Percentiles rank a stretch among this genome's conserved stretches.
These are phyloP conservation scores for Penicillium cataractarum DNA, from an alignment of 495 filamentous ascomycete species.

Conservation along the genomic window DNA sequence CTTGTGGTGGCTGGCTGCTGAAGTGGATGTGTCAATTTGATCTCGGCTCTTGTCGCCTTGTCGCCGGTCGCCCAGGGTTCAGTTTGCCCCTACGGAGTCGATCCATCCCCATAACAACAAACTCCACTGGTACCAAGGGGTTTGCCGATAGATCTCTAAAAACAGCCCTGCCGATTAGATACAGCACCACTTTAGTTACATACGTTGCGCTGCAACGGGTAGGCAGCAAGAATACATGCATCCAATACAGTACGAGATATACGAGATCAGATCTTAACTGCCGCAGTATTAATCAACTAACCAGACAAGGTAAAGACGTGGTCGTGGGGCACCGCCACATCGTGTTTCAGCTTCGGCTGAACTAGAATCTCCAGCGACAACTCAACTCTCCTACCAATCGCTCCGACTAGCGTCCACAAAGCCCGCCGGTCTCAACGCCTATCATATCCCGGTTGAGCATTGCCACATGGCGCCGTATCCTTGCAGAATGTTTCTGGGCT, in stretches of 20 bases:
- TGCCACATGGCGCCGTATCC: constrained; percentile 35
- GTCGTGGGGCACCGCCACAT: constrained; percentile 1
- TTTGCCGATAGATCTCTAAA: background rate
- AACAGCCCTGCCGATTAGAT: background rate
- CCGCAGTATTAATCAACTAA: background rate
- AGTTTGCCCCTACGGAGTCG: background rate
- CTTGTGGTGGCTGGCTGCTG: constrained; percentile 9
- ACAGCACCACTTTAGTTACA: background rate
- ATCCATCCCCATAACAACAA: background rate
- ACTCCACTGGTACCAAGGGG: constrained; percentile 1
- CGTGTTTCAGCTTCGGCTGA: background rate
- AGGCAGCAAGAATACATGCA: constrained; percentile 7
- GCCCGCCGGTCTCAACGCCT: background rate
- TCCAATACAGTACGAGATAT: background rate
- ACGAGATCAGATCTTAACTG: background rate
- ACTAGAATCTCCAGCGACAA: background rate
- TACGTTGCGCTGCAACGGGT: background rate
- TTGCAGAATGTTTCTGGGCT: constrained; percentile 35
- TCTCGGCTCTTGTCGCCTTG: constrained; percentile 12
- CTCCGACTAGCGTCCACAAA: background rate
- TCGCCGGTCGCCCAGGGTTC: background rate
- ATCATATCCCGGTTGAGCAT: constrained; percentile 8
- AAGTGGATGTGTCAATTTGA: constrained; percentile 24
- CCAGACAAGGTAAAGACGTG: background rate
- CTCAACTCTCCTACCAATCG: background rate